Conservation (phyloP, 1,284 basidiomycete genomes). For the Cryptococcus hybrid region DNA sequence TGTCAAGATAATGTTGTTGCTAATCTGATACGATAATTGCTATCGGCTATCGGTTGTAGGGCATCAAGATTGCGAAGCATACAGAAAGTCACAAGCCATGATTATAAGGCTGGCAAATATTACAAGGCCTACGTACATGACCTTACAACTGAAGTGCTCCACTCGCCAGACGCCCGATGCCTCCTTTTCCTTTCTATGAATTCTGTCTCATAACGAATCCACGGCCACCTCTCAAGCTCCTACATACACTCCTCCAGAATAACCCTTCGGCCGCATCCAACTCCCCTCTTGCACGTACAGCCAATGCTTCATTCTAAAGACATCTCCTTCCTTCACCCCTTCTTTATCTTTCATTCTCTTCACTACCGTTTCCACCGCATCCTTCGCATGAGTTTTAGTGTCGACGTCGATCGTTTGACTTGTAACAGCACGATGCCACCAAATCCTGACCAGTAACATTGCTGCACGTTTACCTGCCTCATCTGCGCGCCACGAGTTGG, state of each 20-base stretch:
- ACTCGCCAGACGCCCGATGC: too few species aligned
- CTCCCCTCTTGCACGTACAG: constrained; percentile 33
- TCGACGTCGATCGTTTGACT: constrained; percentile 34
- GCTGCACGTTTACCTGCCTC: constrained; percentile 44
- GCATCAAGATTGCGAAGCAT: too few species aligned
- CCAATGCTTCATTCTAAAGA: constrained; percentile 34
- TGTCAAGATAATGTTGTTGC: too few species aligned
- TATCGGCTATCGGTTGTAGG: too few species aligned
- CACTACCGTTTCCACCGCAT: constrained; percentile 43
- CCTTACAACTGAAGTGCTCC: too few species aligned
- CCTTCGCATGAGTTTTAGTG: constrained; percentile 38
- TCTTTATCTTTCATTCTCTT: constrained; percentile 39
- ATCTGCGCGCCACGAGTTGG: constrained; percentile 41
- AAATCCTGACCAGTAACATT: constrained; percentile 39
- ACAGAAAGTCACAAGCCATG: too few species aligned
- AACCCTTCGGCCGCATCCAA: constrained; percentile 39
- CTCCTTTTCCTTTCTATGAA: background rate
- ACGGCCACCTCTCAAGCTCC: constrained; percentile 36
- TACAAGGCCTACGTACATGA: too few species aligned
- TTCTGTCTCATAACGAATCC: constrained; percentile 39
- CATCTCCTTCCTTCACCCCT: constrained; percentile 39
- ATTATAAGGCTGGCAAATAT: too few species aligned
- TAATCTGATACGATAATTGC: too few species aligned
- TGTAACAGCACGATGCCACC: constrained; percentile 48
- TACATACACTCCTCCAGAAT: constrained; percentile 44